Evolutionary conservation across 768 basidiomycete genomes (phyloP).

Genomic region (Leccinum rimulosum): DNA sequence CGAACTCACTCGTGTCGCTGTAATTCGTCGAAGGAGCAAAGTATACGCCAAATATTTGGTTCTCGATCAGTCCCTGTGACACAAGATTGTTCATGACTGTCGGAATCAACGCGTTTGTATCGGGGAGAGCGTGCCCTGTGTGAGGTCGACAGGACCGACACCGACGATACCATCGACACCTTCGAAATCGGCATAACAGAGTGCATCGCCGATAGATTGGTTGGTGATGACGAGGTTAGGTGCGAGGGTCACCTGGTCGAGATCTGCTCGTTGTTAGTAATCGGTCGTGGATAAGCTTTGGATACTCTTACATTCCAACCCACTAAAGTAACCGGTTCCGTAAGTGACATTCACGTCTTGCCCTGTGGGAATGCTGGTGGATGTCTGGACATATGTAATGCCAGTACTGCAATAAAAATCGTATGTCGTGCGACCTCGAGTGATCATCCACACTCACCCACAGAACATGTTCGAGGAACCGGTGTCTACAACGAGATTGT

Average conservation of each 20-base stretch:
- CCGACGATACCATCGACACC: slow-evolving; percentile 26
- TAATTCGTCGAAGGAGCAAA: slow-evolving; percentile 13
- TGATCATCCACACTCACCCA: slow-evolving; percentile 2
- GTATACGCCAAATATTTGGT: slow-evolving; percentile 17
- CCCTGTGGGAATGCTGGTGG: slow-evolving; percentile 26
- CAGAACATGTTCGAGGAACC: slow-evolving; percentile 34
- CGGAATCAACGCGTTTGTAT: slow-evolving; percentile 6
- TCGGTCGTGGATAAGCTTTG: neutral
- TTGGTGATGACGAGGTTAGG: slow-evolving; percentile 23
- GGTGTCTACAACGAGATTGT: slow-evolving; percentile 32
- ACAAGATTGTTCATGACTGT: slow-evolving; percentile 21
- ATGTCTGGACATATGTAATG: slow-evolving; percentile 18
- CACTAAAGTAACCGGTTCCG: slow-evolving; percentile 20
- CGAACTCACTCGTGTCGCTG: slow-evolving; percentile 9
- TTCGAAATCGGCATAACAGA: slow-evolving; percentile 14
- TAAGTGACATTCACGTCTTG: slow-evolving; percentile 14
- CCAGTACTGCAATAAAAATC: slow-evolving; percentile 16
- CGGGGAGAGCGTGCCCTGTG: neutral
- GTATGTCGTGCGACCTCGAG: neutral
- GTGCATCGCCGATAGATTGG: slow-evolving; percentile 30
- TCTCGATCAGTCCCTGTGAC: slow-evolving; percentile 13
- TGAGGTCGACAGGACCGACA: slow-evolving; percentile 19
- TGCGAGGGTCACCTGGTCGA: slow-evolving; percentile 28
- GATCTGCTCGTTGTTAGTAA: slow-evolving; percentile 8
- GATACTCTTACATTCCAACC: slow-evolving; percentile 33